Percentiles rank a stretch among this genome's conserved stretches.
Evolutionary conservation across 2,329 filamentous ascomycete species (phyloP).

Genomic region (Fusarium buxicola): DNA sequence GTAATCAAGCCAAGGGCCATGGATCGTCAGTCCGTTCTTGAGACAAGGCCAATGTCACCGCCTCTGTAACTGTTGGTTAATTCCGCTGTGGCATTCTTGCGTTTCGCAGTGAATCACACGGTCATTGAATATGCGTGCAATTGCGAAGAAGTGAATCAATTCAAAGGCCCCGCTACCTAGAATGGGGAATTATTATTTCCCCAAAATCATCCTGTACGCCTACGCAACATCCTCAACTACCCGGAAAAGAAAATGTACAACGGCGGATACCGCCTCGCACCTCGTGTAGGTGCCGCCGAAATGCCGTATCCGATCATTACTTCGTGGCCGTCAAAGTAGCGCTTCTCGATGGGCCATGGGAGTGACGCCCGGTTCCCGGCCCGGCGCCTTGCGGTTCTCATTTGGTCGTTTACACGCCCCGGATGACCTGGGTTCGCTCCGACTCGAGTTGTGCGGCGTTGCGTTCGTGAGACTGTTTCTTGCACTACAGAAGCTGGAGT

Average conservation of each 20-base stretch:
- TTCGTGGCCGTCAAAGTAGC: conserved; percentile 42
- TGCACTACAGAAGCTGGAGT: conserved; percentile 69
- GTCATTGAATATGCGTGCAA: conserved; percentile 7
- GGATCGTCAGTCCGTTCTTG: conserved; percentile 39
- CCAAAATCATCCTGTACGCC: conserved; percentile 45
- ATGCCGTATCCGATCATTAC: conserved; percentile 41
- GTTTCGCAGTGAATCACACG: conserved; percentile 5
- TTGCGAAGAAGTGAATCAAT: conserved; percentile 39
- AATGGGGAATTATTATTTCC: conserved; percentile 28
- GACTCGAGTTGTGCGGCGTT: conserved; percentile 93
- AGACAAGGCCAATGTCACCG: conserved; percentile 38
- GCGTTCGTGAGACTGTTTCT: conserved; percentile 94
- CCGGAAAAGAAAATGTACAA: conserved; percentile 41
- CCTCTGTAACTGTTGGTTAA: conserved; percentile 20
- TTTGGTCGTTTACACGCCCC: conserved; percentile 74
- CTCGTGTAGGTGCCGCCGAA: conserved; percentile 33
- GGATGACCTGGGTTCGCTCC: conserved; percentile 94
- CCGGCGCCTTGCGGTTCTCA: conserved; percentile 15
- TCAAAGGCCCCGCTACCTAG: conserved; percentile 36
- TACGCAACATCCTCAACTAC: conserved; percentile 39
- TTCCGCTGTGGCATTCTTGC: conserved; percentile 12
- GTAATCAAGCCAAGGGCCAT: conserved; percentile 39
- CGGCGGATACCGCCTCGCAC: conserved; percentile 39
- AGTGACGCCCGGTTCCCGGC: conserved; percentile 37
- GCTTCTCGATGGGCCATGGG: conserved; percentile 13